Percentiles rank a stretch among this genome's conserved stretches.
These are phyloP conservation scores for Triangularia verruculosa DNA, from an alignment of 2,329 filamentous ascomycete species.

Conservation along the genomic window DNA sequence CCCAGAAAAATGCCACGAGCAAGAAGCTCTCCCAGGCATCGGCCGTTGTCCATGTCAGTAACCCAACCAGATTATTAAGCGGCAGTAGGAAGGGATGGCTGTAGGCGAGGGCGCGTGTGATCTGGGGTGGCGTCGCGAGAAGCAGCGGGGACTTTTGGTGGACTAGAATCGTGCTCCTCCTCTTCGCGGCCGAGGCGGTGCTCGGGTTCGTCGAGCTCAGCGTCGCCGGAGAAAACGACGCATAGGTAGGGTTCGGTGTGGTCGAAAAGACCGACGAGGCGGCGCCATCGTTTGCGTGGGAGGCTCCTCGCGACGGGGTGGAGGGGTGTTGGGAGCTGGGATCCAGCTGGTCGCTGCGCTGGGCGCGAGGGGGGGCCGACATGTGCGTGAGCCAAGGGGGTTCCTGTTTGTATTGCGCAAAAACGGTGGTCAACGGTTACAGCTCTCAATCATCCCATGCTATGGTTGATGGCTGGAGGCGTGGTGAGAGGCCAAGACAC, in stretches of 20 bases:
- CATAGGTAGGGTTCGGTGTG: slow-evolving; percentile 67
- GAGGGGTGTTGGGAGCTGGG: slow-evolving; percentile 27
- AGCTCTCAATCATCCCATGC: slow-evolving; percentile 17
- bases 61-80: slow-evolving; percentile 77
- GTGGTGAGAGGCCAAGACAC: not conserved
- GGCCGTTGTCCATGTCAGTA: slow-evolving; percentile 89
- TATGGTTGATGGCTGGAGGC: not conserved
- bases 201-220: slow-evolving; percentile 64
- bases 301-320: slow-evolving; percentile 32
- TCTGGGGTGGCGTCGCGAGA: slow-evolving; percentile 87
- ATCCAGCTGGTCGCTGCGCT: slow-evolving; percentile 36
- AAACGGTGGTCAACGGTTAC: slow-evolving; percentile 1
- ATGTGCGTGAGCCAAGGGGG: slow-evolving; percentile 55
- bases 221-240: slow-evolving; percentile 83
- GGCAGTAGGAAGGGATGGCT: slow-evolving; percentile 92
- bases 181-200: slow-evolving; percentile 62
- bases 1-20: slow-evolving; percentile 82
- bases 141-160: slow-evolving; percentile 95
- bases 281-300: slow-evolving; percentile 30
- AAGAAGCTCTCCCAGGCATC: slow-evolving; percentile 98
- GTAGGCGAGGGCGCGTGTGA: slow-evolving; percentile 91
- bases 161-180: slow-evolving; percentile 87
- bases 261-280: slow-evolving; percentile 36
- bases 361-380: slow-evolving; percentile 45
- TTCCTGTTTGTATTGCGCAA: slow-evolving; percentile 33